Percentiles rank a stretch among this genome's conserved stretches.
Evolutionary conservation across 169 alveolate genomes (phyloP).

Genomic region (Gregarina niphandrodes): DNA sequence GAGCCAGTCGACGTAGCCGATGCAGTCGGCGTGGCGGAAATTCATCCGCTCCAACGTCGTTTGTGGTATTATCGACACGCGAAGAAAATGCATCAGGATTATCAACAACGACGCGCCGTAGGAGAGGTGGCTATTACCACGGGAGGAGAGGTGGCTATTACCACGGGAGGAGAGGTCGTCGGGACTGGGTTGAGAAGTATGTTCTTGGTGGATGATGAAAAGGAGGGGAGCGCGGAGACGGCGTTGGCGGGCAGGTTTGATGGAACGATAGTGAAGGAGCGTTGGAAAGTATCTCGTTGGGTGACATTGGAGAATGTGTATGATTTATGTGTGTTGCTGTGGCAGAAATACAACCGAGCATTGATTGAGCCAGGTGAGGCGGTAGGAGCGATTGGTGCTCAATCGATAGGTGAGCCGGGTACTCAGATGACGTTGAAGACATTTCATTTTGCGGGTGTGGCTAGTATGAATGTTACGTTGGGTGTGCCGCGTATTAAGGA

Average conservation of each 20-base stretch:
- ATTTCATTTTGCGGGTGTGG: constrained; percentile 79
- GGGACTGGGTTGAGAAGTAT: neutral
- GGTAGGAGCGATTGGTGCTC: constrained; percentile 95
- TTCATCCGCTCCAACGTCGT: too few species aligned
- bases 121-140: neutral
- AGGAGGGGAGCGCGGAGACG: constrained; percentile 1
- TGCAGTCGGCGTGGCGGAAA: too few species aligned
- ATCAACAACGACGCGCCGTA: neutral
- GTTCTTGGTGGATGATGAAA: neutral
- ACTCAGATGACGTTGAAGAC: constrained; percentile 99
- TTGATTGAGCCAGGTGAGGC: constrained; percentile 94
- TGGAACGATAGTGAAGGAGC: neutral
- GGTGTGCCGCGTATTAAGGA: constrained; percentile 98
- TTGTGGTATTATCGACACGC: too few species aligned
- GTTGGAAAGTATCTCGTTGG: constrained; percentile 1
- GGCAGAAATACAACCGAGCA: constrained; percentile 66
- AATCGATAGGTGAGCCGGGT: constrained; percentile 97
- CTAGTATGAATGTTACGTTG: constrained; percentile 77
- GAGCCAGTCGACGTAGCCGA: too few species aligned
- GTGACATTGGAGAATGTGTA: neutral
- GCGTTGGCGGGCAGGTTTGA: neutral
- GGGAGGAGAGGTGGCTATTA: neutral
- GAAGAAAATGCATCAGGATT: constrained; percentile 5
- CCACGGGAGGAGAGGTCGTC: neutral
- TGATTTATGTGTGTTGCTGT: too few species aligned